These are phyloP conservation scores for Colletotrichum lupini DNA, from an alignment of 2,329 filamentous ascomycete genomes.

Conservation along the genomic window DNA sequence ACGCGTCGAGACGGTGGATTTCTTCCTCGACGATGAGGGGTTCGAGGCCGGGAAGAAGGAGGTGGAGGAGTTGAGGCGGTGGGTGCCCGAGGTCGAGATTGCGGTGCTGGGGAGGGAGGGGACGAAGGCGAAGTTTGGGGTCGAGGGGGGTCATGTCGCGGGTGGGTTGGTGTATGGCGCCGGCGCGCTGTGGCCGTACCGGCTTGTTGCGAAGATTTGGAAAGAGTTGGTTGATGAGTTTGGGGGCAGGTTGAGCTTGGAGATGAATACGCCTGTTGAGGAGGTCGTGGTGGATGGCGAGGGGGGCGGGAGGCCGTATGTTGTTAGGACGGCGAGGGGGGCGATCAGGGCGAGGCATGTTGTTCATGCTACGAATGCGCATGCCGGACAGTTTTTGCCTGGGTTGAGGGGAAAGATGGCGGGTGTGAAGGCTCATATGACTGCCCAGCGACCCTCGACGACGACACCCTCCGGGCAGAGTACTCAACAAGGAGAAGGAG, in stretches of 20 bases:
- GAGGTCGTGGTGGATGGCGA: conserved; percentile 38
- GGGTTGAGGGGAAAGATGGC: conserved; percentile 57
- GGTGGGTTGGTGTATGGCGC: conserved; percentile 58
- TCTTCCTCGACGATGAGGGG: conserved; percentile 52
- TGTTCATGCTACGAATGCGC: conserved; percentile 69
- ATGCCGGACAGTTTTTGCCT: conserved; percentile 62
- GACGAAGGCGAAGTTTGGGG: conserved; percentile 49
- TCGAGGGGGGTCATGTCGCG: conserved; percentile 45
- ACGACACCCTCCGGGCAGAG: not conserved
- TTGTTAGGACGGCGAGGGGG: conserved; percentile 57
- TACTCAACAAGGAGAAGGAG: not conserved
- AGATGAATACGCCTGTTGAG: conserved; percentile 48
- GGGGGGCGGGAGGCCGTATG: conserved; percentile 46
- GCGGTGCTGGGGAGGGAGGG: conserved; percentile 47
- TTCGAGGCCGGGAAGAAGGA: conserved; percentile 46
- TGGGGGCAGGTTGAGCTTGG: conserved; percentile 49
- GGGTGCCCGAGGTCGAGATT: conserved; percentile 54
- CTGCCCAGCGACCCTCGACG: conserved; percentile 57
- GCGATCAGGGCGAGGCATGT: conserved; percentile 59
- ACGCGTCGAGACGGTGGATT: conserved; percentile 58
- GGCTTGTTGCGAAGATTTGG: conserved; percentile 60
- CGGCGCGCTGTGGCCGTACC: conserved; percentile 63
- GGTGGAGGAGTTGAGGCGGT: conserved; percentile 47
- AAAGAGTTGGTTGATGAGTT: conserved; percentile 48
- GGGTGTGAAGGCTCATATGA: conserved; percentile 60